Evolutionary conservation across 306 rosid species (phyloP), one percentile per base, ranked within the genome.

Genomic region (Trifolium repens): DNA sequence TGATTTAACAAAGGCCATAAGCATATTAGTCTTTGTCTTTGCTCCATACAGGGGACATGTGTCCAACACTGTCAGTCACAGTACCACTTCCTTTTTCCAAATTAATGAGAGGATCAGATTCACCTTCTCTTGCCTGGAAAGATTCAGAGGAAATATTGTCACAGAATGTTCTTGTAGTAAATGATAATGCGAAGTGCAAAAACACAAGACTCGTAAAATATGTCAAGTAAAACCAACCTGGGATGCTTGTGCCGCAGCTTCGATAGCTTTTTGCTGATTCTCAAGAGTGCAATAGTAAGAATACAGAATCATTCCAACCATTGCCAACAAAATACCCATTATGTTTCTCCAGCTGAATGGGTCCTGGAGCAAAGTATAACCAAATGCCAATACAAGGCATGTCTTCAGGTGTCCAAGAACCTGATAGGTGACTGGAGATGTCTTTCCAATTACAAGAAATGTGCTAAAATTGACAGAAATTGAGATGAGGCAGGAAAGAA

Each of bases 351-450:
- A 94, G 84, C 89, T 85, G 79, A 94, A 90, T 59, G 98, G 98
- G 69, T 94, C 97, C 7, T 55, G 93, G 73, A 94, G 98, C 43
- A 94, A 85, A 58, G 85, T 78, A 83, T 91, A 94, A 65, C 97
- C 98, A 74, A 94, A 94, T 42, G 91, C 96, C 78, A 94, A 82
- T 37, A 94, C 97, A 68, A 94, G 90, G 80, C 97, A 94, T 69
- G 98, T 94, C 86, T 94, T 94, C 68, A 91, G 87, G 87, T 94
- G 98, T 76, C 98, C 98, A 63, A 94, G 96, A 71, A 91, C 98
- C 86, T 94, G 98, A 81, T 94, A 94, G 59, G 98, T 94, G 64
- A 94, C 98, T 1, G 97, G 96, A 70, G 98, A 94, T 58, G 98
- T 94, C 84, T 87, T 94, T 80, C 98, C 98, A 72, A 94, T 91